Base-by-base conservation (phyloP, 2,329 filamentous ascomycete genomes). In the Huntiella omanensis region DNA sequence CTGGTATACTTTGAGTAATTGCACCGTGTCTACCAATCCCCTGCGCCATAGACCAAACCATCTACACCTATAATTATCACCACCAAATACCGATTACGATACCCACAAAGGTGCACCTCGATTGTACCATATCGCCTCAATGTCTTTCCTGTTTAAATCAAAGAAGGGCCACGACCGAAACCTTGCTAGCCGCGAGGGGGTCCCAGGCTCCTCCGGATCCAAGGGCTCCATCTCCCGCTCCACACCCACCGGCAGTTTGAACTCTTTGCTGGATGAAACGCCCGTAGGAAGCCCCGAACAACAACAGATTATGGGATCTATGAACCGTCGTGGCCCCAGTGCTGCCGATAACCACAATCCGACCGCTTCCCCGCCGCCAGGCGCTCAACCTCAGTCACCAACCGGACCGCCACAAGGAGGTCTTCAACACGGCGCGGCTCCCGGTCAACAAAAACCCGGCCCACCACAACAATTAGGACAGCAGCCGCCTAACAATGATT, bases 121-220 rank as follows among this genome's bases (percentile, higher is more conserved):
- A 10, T 10, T 28, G 22, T 40, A 19, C 6, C 33, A 17, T 15
- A 15, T 36, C 37, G 44, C 48, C 43, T 36, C 61, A 62, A 86
- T 86, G 81, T 77, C 81, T 54, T 86, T 86, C 62, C 70, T 86
- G 51, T 86, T 86, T 68, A 84, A 84, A 62, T 83, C 78, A 48
- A 86, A 85, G 64, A 85, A 83, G 63, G 71, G 74, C 58, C 77
- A 80, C 60, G 75, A 79, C 55, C 73, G 76, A 58, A 65, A 64
- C 48, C 59, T 71, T 53, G 63, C 67, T 45, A 71, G 66, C 58
- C 70, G 72, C 57, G 72, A 76, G 19, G 49, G 48, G 15, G 33
- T 39, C 34, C 47, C 49, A 10, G 47, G 45, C 33, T 51, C 49
- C 12, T 43, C 49, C 43, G 51, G 51, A 33, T 51, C 51, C 52